Percentiles rank a stretch among this genome's conserved stretches.
Conservation (phyloP, 768 basidiomycete genomes). For the Calocera viscosa region DNA sequence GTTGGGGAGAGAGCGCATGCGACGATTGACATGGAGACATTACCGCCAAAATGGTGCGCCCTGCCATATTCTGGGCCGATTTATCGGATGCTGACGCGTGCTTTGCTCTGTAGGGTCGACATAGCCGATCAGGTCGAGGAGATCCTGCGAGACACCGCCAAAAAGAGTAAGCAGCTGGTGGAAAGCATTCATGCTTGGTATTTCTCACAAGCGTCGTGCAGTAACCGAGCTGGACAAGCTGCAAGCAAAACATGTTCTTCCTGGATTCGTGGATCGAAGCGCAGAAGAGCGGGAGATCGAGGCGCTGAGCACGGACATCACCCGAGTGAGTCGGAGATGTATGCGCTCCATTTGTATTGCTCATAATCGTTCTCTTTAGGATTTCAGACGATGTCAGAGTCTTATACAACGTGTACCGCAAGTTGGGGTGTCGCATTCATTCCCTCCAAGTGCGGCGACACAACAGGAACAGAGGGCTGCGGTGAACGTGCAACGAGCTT, state of each 20-base stretch:
- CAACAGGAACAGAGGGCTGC: conserved; percentile 48
- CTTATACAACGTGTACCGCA: conserved; percentile 60
- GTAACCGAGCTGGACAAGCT: conserved; percentile 86
- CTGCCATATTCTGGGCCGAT: conserved; percentile 10
- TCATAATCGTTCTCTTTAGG: conserved; percentile 29
- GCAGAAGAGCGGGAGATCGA: conserved; percentile 93
- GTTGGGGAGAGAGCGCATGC: conserved; percentile 27
- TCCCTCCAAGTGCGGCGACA: conserved; percentile 41
- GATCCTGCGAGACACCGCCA: conserved; percentile 49
- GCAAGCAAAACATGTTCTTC: conserved; percentile 89
- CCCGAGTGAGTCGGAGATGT: conserved; percentile 43
- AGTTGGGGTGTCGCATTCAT: conserved; percentile 39
- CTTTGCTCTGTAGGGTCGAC: conserved; percentile 54
- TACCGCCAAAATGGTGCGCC: conserved; percentile 79
- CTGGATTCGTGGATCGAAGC: conserved; percentile 89
- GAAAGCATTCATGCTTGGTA: not conserved
- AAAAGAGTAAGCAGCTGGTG: conserved; percentile 47
- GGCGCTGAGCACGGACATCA: conserved; percentile 70
- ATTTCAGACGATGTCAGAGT: conserved; percentile 44
- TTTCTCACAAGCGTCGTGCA: conserved; percentile 25
- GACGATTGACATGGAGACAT: conserved; percentile 38
- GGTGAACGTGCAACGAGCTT: conserved; percentile 87
- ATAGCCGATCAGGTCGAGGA: conserved; percentile 79
- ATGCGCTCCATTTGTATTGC: not conserved
- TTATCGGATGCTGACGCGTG: conserved; percentile 16